Percentiles rank a stretch among this genome's conserved stretches.
Conservation (phyloP, 805 yeast species). For the Yamadazyma endophytica region DNA sequence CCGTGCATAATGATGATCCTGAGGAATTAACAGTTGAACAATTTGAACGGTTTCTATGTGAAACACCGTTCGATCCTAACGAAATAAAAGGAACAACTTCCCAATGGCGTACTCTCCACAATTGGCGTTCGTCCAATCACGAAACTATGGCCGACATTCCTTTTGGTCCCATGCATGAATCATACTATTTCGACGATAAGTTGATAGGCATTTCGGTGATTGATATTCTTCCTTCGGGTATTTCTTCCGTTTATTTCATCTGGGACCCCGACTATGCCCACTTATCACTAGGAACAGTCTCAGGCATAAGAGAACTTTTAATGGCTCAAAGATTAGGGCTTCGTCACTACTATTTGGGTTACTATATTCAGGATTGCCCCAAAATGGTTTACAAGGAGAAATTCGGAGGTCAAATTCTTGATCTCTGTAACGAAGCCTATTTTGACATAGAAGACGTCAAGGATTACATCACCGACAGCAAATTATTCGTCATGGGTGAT, state of each 20-base stretch:
- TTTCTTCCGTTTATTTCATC: constrained; percentile 82
- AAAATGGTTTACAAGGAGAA: constrained; percentile 80
- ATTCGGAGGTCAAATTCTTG: constrained; percentile 73
- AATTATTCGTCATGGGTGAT: constrained; percentile 28
- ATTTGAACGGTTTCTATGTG: constrained; percentile 67
- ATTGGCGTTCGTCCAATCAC: constrained; percentile 29
- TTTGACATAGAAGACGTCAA: constrained; percentile 32
- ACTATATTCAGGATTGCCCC: constrained; percentile 69
- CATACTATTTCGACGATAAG: constrained; percentile 60
- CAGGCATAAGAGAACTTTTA: constrained; percentile 68
- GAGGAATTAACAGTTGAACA: constrained; percentile 40
- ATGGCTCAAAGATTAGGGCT: constrained; percentile 43
- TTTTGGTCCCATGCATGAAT: constrained; percentile 72
- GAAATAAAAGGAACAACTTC: constrained; percentile 19
- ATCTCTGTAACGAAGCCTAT: constrained; percentile 45
- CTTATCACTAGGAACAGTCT: constrained; percentile 70
- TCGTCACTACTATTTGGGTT: constrained; percentile 73
- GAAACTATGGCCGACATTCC: constrained; percentile 8
- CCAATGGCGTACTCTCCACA: constrained; percentile 39
- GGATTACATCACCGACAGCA: constrained; percentile 22
- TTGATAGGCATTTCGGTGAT: constrained; percentile 73
- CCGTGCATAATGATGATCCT: constrained; percentile 61
- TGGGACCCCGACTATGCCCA: constrained; percentile 80
- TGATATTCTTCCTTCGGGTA: constrained; percentile 70
- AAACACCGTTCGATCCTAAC: constrained; percentile 49